Evolutionary conservation across 2,329 filamentous ascomycete genomes (phyloP).

Genomic region (Aspergillus glaucus): DNA sequence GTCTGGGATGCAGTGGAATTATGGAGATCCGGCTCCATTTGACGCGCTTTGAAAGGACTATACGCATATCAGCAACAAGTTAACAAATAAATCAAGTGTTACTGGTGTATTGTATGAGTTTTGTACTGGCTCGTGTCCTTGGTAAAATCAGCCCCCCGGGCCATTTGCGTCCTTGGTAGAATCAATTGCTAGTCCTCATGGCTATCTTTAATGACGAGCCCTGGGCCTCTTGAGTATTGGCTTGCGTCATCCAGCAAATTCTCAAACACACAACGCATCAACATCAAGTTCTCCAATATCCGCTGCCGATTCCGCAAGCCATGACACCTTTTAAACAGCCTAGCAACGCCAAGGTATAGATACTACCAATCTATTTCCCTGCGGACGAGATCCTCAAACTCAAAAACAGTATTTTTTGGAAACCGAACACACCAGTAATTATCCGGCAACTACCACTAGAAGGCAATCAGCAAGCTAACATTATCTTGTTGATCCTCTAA

Average conservation of each 20-base stretch:
- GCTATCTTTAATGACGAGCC: no score
- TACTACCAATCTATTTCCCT: background rate
- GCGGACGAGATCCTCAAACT: background rate
- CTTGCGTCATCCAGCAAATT: background rate
- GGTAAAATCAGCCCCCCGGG: no score
- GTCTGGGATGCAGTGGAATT: constrained; percentile 24
- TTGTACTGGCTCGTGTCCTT: no score
- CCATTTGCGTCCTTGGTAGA: no score
- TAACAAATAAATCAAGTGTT: no score
- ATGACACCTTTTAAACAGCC: background rate
- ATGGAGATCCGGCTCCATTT: constrained; percentile 22
- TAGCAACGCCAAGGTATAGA: background rate
- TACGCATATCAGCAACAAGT: background rate
- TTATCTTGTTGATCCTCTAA: background rate
- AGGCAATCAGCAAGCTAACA: background rate
- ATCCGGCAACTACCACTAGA: background rate
- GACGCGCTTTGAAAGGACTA: constrained; percentile 19
- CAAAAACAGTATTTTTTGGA: background rate
- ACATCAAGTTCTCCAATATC: background rate
- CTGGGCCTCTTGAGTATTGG: no score
- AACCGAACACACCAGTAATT: background rate
- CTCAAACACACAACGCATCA: background rate
- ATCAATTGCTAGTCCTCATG: no score
- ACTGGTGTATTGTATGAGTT: no score
- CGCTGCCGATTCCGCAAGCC: background rate